Evolutionary conservation across 2,329 filamentous ascomycete species (phyloP).

Genomic region (Cercospora zeina): DNA sequence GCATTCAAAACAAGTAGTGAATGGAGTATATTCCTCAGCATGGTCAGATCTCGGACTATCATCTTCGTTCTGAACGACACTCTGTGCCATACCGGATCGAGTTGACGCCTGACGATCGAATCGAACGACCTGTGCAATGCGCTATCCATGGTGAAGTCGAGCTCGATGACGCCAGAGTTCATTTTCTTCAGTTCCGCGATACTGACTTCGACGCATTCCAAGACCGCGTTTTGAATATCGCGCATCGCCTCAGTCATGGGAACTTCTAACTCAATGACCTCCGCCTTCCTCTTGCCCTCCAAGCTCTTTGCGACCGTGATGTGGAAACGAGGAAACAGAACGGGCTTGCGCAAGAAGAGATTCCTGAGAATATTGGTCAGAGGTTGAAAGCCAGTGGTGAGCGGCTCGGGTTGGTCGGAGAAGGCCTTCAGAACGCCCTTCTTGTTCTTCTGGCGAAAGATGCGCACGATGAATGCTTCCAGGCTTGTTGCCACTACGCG

Average conservation of each 20-base stretch:
- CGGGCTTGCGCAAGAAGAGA: constrained; percentile 82
- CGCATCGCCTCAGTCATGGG: constrained; percentile 94
- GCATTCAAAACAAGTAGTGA: constrained; percentile 81
- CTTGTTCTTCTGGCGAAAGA: constrained; percentile 94
- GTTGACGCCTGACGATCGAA: constrained; percentile 77
- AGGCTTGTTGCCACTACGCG: constrained; percentile 79
- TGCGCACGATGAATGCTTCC: constrained; percentile 91
- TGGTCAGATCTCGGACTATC: constrained; percentile 84
- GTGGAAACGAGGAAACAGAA: constrained; percentile 92
- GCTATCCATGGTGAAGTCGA: constrained; percentile 96
- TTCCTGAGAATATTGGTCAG: constrained; percentile 89
- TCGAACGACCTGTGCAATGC: constrained; percentile 93
- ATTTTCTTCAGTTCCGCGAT: constrained; percentile 91
- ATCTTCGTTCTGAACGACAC: constrained; percentile 93
- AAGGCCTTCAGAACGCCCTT: constrained; percentile 92
- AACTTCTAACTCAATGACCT: constrained; percentile 95
- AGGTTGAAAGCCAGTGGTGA: constrained; percentile 83
- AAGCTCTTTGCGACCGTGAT: constrained; percentile 84
- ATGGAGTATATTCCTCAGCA: constrained; percentile 79
- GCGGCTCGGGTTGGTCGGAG: constrained; percentile 88
- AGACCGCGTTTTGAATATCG: constrained; percentile 87
- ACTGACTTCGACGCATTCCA: constrained; percentile 94
- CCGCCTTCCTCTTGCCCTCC: constrained; percentile 87
- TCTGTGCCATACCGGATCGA: constrained; percentile 96
- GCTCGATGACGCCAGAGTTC: constrained; percentile 79